A percentile compares a stretch with the other conserved stretches of the same genome.
These are phyloP conservation scores for Parascedosporium putredinis DNA, from an alignment of 2,329 filamentous ascomycete species.

Conservation along the genomic window DNA sequence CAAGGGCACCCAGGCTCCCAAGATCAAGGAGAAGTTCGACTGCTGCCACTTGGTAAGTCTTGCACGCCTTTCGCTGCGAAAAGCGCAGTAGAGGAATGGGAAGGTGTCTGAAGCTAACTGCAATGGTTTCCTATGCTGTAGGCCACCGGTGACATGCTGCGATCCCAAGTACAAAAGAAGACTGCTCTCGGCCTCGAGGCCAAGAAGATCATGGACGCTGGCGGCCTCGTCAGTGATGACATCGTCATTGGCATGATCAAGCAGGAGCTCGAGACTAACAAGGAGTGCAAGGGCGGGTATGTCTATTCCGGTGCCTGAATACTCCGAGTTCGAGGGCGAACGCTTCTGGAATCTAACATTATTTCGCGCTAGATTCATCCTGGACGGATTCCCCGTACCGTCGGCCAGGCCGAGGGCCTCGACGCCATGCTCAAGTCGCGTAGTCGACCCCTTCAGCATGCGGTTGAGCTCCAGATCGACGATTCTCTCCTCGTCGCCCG, in stretches of 20 bases:
- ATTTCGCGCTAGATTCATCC: slow-evolving; percentile 65
- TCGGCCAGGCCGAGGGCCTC: slow-evolving; percentile 87
- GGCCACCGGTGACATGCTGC: slow-evolving; percentile 98
- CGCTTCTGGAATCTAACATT: background rate
- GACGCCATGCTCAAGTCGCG: slow-evolving; percentile 78
- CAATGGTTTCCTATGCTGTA: slow-evolving; percentile 24
- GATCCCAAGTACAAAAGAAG: slow-evolving; percentile 96
- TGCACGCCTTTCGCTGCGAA: slow-evolving; percentile 12
- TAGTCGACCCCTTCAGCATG: slow-evolving; percentile 82
- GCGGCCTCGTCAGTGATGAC: slow-evolving; percentile 93
- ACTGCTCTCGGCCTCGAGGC: slow-evolving; percentile 87
- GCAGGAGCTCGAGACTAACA: slow-evolving; percentile 86
- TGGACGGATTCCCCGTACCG: slow-evolving; percentile 96
- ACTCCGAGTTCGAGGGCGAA: too few species aligned
- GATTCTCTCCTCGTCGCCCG: slow-evolving; percentile 86
- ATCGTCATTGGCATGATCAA: slow-evolving; percentile 99
- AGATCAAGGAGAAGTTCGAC: slow-evolving; percentile 95
- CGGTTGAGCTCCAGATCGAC: slow-evolving; percentile 93
- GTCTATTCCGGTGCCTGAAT: too few species aligned
- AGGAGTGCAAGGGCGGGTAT: slow-evolving; percentile 94
- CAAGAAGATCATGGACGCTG: slow-evolving; percentile 99
- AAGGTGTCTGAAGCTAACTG: slow-evolving; percentile 11
- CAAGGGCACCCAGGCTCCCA: slow-evolving; percentile 97
- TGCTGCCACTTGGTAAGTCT: slow-evolving; percentile 84
- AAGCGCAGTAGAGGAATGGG: background rate